Evolutionary conservation across 73 alveolate species (phyloP), one percentile per base, ranked within the genome.

Genomic region (Urostyla sp.): DNA sequence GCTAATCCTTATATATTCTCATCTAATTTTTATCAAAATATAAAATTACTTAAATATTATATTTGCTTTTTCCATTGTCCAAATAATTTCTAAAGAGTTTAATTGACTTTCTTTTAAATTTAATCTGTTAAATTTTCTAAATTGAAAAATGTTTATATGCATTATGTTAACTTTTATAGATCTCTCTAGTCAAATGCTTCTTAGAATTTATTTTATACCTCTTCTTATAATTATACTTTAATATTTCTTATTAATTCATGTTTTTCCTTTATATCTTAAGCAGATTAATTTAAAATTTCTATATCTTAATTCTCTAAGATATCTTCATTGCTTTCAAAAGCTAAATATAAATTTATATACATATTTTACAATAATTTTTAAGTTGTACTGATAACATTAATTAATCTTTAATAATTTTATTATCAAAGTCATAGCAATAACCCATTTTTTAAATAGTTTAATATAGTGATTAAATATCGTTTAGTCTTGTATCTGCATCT

Each of bases 111-210:
- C 13, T 58, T 61, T 36, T 84, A 72, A 27, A 84, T 57, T 49
- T 69, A 16, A 21, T 84, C 92, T 27, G 69, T 73, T 24, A 84
- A 84, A 30, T 59, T 60, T 43, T 84, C 92, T 0, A 84, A 77
- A 46, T 84, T 84, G 46, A 84, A 84, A 72, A 84, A 84, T 18
- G 75, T 58, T 28, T 74, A 58, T 20, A 84, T 79, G 8, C 84
- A 59, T 45, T 40, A 27, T 2, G 55, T 84, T 51, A 74, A 16
- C n/a, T 79, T 67, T 46, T 40, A 11, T 30, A 38, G 30, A 72
- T 84, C 92, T 63, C 80, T 57, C 11, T 34, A 20, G 27, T 57
- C 88, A 28, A 59, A 77, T 26, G 72, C 27, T 3, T 38, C 80
- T 31, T 58, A 16, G 53, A 77, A 77, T 44, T 45, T 57, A 21